A percentile compares a stretch with the other conserved stretches of the same genome.
Conservation (phyloP, 1,284 basidiomycete species). For the Trichosporon inkin region DNA sequence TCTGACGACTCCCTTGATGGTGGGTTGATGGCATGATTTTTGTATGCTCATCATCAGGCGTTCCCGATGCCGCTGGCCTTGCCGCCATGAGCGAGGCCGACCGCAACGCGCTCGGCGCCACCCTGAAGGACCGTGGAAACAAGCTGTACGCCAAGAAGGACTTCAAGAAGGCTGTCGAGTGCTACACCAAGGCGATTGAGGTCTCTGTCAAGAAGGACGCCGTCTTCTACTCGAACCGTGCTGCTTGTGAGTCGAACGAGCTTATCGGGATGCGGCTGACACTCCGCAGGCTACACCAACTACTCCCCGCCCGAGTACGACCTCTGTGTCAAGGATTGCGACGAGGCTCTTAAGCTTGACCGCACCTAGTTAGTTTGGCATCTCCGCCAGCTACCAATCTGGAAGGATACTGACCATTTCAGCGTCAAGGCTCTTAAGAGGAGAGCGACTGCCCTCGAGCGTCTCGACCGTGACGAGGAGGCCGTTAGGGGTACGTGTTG, state of each 20-base stretch:
- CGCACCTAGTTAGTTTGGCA: conserved; percentile 58
- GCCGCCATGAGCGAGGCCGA: conserved; percentile 52
- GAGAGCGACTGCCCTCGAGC: conserved; percentile 79
- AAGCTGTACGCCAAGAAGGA: conserved; percentile 75
- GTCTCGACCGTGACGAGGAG: conserved; percentile 68
- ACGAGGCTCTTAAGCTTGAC: conserved; percentile 81
- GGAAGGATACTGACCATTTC: conserved; percentile 1
- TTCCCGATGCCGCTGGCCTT: conserved; percentile 37
- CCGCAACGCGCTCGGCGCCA: conserved; percentile 67
- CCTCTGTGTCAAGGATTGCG: conserved; percentile 84
- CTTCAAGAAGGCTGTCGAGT: conserved; percentile 70
- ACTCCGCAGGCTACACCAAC: conserved; percentile 82
- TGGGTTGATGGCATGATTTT: not conserved
- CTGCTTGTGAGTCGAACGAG: conserved; percentile 67
- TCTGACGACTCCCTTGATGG: conserved; percentile 47
- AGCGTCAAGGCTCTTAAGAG: conserved; percentile 90
- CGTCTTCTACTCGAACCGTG: conserved; percentile 95
- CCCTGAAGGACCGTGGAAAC: conserved; percentile 87
- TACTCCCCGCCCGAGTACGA: conserved; percentile 78
- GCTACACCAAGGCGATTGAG: conserved; percentile 89
- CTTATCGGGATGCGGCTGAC: not conserved
- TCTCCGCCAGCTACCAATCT: not conserved
- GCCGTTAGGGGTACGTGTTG: conserved; percentile 65
- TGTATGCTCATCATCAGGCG: conserved; percentile 20
- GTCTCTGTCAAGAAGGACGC: conserved; percentile 79